Conservation (phyloP, 495 filamentous ascomycete species). For the Xylaria castorea region DNA sequence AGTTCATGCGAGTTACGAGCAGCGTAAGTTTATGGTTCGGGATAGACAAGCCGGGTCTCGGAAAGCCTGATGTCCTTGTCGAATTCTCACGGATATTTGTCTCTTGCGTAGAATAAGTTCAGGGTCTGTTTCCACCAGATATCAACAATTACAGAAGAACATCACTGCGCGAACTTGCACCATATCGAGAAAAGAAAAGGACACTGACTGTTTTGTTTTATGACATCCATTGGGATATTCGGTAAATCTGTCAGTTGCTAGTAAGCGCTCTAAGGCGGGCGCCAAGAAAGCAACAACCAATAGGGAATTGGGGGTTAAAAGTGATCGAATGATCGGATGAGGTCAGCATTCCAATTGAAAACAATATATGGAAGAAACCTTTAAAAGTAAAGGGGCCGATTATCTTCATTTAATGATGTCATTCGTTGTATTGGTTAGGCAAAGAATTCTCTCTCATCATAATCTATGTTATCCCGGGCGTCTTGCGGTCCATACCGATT, state of each 20-base stretch:
- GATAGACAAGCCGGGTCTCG: neutral
- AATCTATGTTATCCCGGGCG: too few relatives aligned
- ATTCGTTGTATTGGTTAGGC: neutral
- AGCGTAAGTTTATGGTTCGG: neutral
- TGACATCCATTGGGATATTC: neutral
- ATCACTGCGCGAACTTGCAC: neutral
- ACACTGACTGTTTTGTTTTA: neutral
- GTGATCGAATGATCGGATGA: neutral
- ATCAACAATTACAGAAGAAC: neutral
- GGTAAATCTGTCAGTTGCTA: neutral
- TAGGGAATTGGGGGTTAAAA: slow-evolving; percentile 16
- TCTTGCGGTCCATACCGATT: neutral
- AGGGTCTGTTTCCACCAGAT: neutral
- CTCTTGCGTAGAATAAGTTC: neutral
- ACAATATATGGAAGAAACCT: slow-evolving; percentile 3
- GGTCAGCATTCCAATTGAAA: neutral
- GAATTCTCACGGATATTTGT: neutral
- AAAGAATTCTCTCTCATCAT: neutral
- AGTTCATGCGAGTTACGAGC: slow-evolving; percentile 50
- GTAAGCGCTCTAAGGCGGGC: neutral
- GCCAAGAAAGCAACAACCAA: slow-evolving; percentile 12
- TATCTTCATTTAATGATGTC: slow-evolving; percentile 2
- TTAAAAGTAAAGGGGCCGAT: neutral
- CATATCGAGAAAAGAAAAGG: neutral
- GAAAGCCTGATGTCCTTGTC: neutral